These are phyloP conservation scores for Alternaria gaisen DNA, from an alignment of 2,329 filamentous ascomycete species.

Conservation along the genomic window DNA sequence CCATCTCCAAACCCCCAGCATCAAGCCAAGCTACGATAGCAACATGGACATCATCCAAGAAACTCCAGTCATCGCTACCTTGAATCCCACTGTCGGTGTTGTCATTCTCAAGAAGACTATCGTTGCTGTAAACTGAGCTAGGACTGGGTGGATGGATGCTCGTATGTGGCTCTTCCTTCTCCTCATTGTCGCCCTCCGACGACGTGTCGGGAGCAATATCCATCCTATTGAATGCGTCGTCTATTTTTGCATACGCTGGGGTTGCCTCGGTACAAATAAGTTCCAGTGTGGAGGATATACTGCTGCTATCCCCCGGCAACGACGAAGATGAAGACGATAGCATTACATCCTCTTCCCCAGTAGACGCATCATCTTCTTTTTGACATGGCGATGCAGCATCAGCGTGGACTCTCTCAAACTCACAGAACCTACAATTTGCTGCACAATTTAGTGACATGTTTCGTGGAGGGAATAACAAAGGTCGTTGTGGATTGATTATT, in stretches of 20 bases:
- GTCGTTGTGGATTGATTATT: background rate
- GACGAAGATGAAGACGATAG: background rate
- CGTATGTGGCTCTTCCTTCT: background rate
- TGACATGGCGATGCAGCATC: background rate
- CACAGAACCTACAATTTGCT: background rate
- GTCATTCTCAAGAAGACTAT: background rate
- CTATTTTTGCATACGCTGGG: background rate
- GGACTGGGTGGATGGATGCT: background rate
- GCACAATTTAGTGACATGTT: background rate
- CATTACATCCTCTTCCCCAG: background rate
- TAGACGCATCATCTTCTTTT: too few relatives aligned
- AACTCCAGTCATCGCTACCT: background rate
- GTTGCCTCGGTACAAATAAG: background rate
- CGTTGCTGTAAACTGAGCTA: background rate
- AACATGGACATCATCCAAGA: background rate
- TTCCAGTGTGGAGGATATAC: background rate
- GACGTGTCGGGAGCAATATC: background rate
- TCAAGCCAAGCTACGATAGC: background rate
- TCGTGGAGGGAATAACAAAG: background rate
- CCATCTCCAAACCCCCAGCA: background rate
- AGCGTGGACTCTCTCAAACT: background rate
- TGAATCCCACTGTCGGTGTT: background rate
- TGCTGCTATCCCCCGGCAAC: background rate
- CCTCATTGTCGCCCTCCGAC: background rate
- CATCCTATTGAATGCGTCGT: background rate